Evolutionary conservation across 352 stramenopile species (phyloP).

Genomic region (Pythium monospermum): DNA sequence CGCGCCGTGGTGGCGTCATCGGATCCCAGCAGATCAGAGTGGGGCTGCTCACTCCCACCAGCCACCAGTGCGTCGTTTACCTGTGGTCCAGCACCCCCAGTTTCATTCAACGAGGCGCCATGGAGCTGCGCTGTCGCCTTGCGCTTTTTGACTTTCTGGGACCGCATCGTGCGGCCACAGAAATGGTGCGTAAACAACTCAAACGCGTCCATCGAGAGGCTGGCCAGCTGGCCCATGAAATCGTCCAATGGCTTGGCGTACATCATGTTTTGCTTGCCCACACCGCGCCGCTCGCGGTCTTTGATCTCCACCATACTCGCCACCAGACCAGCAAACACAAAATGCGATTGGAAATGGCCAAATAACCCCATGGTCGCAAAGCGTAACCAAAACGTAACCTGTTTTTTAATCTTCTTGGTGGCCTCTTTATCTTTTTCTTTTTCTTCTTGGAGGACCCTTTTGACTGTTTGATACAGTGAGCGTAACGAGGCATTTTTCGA

Average conservation of each 20-base stretch:
- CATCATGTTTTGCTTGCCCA: slow-evolving; percentile 85
- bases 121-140: slow-evolving; percentile 15
- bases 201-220: slow-evolving; percentile 67
- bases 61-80: not conserved
- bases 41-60: not conserved
- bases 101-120: slow-evolving; percentile 4
- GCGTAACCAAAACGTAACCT: slow-evolving; percentile 60
- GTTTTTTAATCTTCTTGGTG: slow-evolving; percentile 29
- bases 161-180: slow-evolving; percentile 64
- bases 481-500: slow-evolving; percentile 75
- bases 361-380: slow-evolving; percentile 71
- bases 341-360: slow-evolving; percentile 61
- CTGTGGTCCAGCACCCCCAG: not conserved
- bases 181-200: slow-evolving; percentile 74
- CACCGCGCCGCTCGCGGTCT: slow-evolving; percentile 71
- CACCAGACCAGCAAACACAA: slow-evolving; percentile 71
- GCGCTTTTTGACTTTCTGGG: slow-evolving; percentile 69
- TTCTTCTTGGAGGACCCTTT: slow-evolving; percentile 24
- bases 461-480: slow-evolving; percentile 56
- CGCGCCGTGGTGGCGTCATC: slow-evolving; percentile 36
- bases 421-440: no score
- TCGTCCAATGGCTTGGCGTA: slow-evolving; percentile 66
- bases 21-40: slow-evolving; percentile 35
- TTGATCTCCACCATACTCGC: slow-evolving; percentile 81
- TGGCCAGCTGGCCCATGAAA: slow-evolving; percentile 60